Evolutionary conservation across 2,329 filamentous ascomycete species (phyloP), one percentile per base, ranked within the genome.

Genomic region (Ceratocystiopsis sp.): DNA sequence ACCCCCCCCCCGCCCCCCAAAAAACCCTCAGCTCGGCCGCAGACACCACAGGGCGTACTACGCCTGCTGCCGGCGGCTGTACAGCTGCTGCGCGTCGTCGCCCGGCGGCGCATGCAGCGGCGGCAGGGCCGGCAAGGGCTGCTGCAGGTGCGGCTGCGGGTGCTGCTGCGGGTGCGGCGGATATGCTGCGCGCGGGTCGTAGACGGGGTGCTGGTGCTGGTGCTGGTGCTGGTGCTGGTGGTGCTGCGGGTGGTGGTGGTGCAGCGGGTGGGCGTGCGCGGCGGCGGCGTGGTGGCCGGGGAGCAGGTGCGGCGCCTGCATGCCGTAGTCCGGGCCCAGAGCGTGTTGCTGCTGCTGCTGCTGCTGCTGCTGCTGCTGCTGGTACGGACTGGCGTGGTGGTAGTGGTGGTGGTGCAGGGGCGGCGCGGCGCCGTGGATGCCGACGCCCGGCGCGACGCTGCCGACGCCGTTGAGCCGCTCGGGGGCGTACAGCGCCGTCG

Each of bases 21-120:
- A 42, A 25, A 25, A 42, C n/a, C n/a, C n/a, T n/a, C n/a, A n/a
- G 25, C 42, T 33, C 16, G 37, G 42, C 11, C 42, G 42, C 33
- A 43, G 29, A 38, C 35, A 17, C 38, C 34, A 25, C 33, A 44
- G 17, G 35, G 38, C 15, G 5, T 38, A 21, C 42, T 44, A 44
- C 4, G 42, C 35, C 25, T 41, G 35, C 36, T 44, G 42, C 3
- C 39, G 38, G 39, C 12, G 19, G 18, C 21, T 32, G 32, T 41
- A 41, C 33, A 41, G 17, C 15, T 21, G 39, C 39, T 35, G 18
- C 33, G n/a, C n/a, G n/a, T n/a, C n/a, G n/a, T n/a, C n/a, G n/a
- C n/a, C n/a, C n/a, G n/a, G n/a, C n/a, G n/a, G n/a, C n/a, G n/a
- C n/a, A n/a, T n/a, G n/a, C n/a, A n/a, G n/a, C n/a, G n/a, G n/a